phyloP scores from a whole-genome alignment of 768 basidiomycete species.

The Panus rudis region DNA sequence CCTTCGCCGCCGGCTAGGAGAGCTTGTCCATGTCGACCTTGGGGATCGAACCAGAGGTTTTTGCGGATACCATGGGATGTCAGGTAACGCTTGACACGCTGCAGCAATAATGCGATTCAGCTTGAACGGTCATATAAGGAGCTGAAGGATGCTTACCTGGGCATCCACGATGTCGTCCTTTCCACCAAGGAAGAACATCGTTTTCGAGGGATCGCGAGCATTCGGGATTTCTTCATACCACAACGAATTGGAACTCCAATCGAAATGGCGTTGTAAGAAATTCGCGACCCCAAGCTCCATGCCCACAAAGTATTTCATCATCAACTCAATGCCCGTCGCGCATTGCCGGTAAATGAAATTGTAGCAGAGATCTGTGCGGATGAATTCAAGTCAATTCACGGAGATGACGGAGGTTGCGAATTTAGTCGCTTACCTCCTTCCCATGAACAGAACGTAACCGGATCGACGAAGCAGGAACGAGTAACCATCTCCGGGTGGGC shows the following conservation, averaged over 20 bases:
- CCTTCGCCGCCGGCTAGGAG: conserved; percentile 45
- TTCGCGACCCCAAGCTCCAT: conserved; percentile 86
- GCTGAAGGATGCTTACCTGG: conserved; percentile 34
- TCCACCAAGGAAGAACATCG: conserved; percentile 76
- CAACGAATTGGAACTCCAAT: conserved; percentile 82
- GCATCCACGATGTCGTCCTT: conserved; percentile 75
- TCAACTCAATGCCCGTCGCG: conserved; percentile 70
- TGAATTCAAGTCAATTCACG: too few species aligned
- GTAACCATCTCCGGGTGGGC: conserved; percentile 57
- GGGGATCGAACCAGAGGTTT: conserved; percentile 57
- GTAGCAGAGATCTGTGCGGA: too few species aligned
- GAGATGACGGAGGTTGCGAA: too few species aligned
- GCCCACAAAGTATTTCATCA: conserved; percentile 85
- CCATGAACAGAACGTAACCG: conserved; percentile 88
- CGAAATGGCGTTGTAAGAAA: conserved; percentile 75
- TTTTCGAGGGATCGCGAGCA: conserved; percentile 56
- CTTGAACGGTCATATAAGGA: not conserved
- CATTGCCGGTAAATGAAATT: conserved; percentile 27
- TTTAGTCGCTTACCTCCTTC: too few species aligned
- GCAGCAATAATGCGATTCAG: conserved; percentile 2
- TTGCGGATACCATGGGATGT: conserved; percentile 66
- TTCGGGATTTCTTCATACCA: conserved; percentile 90
- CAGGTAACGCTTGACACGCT: conserved; percentile 73
- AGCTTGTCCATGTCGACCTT: conserved; percentile 58
- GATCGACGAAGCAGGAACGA: conserved; percentile 87